Conservation (phyloP, 331 rosid species). For the Arachis monticola region DNA sequence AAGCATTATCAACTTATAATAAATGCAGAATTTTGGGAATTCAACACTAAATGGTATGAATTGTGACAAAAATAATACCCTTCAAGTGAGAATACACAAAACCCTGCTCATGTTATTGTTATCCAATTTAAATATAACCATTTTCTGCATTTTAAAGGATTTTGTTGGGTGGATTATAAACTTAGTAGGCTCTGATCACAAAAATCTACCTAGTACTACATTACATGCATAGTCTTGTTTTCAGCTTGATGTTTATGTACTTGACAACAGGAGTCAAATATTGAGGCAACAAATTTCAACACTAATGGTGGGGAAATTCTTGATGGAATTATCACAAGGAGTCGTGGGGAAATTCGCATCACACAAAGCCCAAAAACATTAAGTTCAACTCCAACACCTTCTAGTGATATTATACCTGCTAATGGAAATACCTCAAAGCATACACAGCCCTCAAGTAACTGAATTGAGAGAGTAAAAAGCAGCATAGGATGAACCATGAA, state of each 20-base stretch:
- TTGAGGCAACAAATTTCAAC: slow-evolving; percentile 50
- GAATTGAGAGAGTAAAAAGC: slow-evolving; percentile 52
- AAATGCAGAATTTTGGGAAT: neutral
- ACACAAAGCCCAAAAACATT: slow-evolving; percentile 59
- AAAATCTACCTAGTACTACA: slow-evolving; percentile 16
- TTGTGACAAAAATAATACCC: neutral
- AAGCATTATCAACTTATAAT: slow-evolving; percentile 12
- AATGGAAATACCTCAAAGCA: slow-evolving; percentile 51
- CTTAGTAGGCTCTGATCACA: neutral
- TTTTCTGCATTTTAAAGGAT: neutral
- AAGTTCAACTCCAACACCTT: slow-evolving; percentile 57
- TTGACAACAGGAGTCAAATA: slow-evolving; percentile 51
- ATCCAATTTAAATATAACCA: neutral
- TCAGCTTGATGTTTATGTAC: slow-evolving; percentile 21
- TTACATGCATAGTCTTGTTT: slow-evolving; percentile 16
- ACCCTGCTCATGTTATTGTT: slow-evolving; percentile 12
- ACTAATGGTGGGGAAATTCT: slow-evolving; percentile 64
- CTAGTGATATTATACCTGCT: slow-evolving; percentile 52
- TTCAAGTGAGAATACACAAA: neutral
- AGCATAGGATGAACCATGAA: slow-evolving; percentile 44
- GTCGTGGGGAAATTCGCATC: slow-evolving; percentile 74
- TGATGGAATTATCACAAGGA: slow-evolving; percentile 74
- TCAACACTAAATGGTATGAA: neutral
- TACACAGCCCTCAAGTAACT: slow-evolving; percentile 48
- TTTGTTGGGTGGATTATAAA: slow-evolving; percentile 2